phyloP scores from a whole-genome alignment of 495 filamentous ascomycete genomes.

The Friedmanniomyces simplex region DNA sequence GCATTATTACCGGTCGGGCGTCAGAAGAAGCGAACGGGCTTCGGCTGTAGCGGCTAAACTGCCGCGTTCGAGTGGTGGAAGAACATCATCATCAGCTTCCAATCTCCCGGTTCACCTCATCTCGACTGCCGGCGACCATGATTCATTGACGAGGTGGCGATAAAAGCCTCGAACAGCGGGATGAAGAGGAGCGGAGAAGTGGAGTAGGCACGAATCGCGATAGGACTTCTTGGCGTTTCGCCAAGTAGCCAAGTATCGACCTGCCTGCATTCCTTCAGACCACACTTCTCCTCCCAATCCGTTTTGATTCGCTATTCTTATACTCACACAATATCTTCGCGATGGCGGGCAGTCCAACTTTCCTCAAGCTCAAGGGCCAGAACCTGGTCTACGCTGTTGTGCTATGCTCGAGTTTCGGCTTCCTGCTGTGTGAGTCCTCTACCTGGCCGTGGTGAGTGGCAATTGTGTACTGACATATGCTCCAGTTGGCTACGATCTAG shows the following conservation, averaged over 20 bases:
- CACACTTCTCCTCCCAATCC: neutral
- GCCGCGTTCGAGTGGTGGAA: neutral
- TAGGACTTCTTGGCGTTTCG: neutral
- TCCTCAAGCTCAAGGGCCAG: conserved; percentile 15
- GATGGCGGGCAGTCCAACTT: conserved; percentile 5
- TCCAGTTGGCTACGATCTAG: conserved; percentile 17
- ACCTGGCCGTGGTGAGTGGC: neutral
- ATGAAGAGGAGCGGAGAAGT: neutral
- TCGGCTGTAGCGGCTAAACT: neutral
- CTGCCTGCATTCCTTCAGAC: neutral
- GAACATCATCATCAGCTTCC: neutral
- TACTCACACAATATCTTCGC: neutral
- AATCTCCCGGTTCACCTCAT: neutral
- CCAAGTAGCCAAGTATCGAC: neutral
- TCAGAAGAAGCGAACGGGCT: too few species aligned
- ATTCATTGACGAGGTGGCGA: too few species aligned
- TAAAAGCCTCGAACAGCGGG: neutral
- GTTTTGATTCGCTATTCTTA: neutral
- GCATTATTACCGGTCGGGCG: neutral
- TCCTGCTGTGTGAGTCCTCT: conserved; percentile 5
- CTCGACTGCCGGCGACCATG: too few species aligned
- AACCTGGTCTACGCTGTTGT: conserved; percentile 12
- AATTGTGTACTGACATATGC: neutral
- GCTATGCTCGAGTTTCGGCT: conserved; percentile 5
- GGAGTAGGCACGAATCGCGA: too few species aligned